Percentiles rank a stretch among this genome's conserved stretches.
Evolutionary conservation across 768 basidiomycete species (phyloP).

Genomic region (Tulasnella sp.): DNA sequence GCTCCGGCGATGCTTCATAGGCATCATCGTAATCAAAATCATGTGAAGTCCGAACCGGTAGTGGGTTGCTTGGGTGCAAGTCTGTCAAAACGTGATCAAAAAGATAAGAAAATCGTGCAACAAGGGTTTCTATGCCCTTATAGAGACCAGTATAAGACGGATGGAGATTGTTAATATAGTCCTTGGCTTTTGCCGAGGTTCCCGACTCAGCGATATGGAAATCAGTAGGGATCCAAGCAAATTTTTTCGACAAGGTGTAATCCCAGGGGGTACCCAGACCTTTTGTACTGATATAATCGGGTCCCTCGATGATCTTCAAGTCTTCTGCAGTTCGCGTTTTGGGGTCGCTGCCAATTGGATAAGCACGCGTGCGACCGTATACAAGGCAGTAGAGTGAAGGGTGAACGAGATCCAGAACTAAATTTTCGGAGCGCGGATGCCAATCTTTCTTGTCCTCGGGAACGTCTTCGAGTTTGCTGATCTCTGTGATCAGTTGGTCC

Average conservation of each 20-base stretch:
- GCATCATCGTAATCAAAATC: background rate
- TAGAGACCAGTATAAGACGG: constrained; percentile 7
- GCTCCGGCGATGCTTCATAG: background rate
- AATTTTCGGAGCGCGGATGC: constrained; percentile 34
- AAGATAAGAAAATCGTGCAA: background rate
- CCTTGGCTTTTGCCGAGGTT: background rate
- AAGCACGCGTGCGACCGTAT: constrained; percentile 25
- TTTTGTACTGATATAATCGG: background rate
- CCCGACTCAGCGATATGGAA: background rate
- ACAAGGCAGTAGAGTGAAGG: constrained; percentile 31
- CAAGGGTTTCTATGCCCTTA: background rate
- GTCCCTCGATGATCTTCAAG: background rate
- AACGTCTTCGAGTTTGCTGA: constrained; percentile 28
- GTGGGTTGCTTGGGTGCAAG: background rate
- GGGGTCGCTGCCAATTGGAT: background rate
- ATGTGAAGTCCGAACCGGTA: background rate
- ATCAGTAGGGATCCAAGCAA: constrained; percentile 12
- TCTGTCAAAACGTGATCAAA: constrained; percentile 8
- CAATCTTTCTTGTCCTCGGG: constrained; percentile 31
- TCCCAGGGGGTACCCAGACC: background rate
- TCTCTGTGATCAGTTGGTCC: constrained; percentile 21
- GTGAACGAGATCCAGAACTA: constrained; percentile 36
- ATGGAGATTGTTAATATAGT: constrained; percentile 13
- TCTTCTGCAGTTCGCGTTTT: background rate
- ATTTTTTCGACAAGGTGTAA: constrained; percentile 2